Conservation (phyloP, 345 rosid species). For the Euphorbia lathyris region DNA sequence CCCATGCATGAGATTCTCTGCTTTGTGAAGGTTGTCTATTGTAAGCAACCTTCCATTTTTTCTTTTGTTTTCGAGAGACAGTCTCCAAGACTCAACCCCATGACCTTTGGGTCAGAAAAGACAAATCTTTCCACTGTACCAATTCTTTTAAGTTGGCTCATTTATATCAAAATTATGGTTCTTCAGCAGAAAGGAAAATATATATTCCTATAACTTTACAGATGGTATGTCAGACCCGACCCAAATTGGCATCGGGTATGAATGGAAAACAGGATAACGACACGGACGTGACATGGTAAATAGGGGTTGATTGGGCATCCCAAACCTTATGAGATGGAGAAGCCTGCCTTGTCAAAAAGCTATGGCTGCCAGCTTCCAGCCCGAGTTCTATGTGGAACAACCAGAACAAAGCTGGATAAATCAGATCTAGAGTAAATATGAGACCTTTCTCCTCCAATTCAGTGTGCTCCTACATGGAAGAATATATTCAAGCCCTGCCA, state of each 20-base stretch:
- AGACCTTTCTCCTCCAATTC: neutral
- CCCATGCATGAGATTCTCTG: neutral
- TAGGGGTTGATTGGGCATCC: neutral
- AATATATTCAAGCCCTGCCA: neutral
- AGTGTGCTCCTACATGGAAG: neutral
- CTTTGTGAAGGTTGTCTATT: neutral
- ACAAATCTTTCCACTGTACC: neutral
- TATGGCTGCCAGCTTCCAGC: conserved; percentile 1
- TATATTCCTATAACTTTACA: no score
- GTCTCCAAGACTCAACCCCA: no score
- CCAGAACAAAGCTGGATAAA: neutral
- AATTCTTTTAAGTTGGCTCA: neutral
- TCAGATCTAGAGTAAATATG: neutral
- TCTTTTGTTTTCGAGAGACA: no score
- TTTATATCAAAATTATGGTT: no score
- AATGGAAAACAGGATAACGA: no score
- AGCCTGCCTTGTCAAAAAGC: neutral
- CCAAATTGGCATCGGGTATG: no score
- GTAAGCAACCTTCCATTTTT: neutral
- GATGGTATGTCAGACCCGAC: no score
- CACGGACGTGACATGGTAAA: no score
- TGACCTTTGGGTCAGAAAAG: neutral
- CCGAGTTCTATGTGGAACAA: neutral
- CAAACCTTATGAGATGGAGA: neutral
- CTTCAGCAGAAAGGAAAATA: no score